Conservation (phyloP, 306 rosid genomes). For the Rosa rugosa region DNA sequence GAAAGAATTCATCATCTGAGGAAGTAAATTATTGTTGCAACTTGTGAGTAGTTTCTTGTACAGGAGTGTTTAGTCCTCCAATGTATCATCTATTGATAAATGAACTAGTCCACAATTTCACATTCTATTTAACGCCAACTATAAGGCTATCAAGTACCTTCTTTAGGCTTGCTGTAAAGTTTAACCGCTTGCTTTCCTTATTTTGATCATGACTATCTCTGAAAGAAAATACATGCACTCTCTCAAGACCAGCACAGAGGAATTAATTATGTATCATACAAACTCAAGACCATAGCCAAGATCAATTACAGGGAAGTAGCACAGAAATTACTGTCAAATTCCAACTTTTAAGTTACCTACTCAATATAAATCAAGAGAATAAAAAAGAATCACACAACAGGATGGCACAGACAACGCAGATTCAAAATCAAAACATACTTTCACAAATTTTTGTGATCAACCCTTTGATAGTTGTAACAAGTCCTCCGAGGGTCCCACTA, state of each 20-base stretch:
- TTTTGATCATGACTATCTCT: constrained; percentile 86
- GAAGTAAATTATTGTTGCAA: background rate
- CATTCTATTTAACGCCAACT: background rate
- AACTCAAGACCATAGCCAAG: background rate
- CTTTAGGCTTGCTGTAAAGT: constrained; percentile 55
- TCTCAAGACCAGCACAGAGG: constrained; percentile 65
- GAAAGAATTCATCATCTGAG: background rate
- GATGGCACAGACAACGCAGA: background rate
- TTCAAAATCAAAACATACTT: constrained; percentile 42
- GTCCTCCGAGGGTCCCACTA: constrained; percentile 65
- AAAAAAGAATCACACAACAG: background rate
- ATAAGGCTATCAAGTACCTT: constrained; percentile 50
- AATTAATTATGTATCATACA: background rate
- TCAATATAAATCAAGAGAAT: background rate
- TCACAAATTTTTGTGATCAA: constrained; percentile 53
- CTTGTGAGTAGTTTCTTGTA: background rate
- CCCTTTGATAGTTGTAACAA: constrained; percentile 85
- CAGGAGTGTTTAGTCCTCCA: background rate
- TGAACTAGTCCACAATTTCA: background rate
- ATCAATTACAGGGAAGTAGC: background rate
- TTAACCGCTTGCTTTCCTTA: constrained; percentile 71
- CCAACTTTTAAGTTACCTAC: background rate
- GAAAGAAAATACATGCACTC: constrained; percentile 85
- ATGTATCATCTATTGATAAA: background rate
- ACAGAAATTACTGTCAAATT: background rate